A percentile compares a stretch with the other conserved stretches of the same genome.
phyloP scores from a whole-genome alignment of 805 yeast genomes.

The Candida stauntonica region DNA sequence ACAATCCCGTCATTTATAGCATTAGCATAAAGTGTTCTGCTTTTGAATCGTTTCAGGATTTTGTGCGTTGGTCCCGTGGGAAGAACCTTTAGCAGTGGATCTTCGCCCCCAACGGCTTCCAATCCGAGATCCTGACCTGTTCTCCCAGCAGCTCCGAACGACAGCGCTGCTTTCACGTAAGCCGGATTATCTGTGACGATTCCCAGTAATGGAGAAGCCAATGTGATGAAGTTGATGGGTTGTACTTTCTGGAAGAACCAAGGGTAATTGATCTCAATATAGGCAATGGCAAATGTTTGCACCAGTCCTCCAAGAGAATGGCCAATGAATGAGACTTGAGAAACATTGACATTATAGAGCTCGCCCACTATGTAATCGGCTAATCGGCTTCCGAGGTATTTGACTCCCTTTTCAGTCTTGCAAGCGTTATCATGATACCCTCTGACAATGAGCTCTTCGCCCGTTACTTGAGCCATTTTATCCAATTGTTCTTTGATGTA shows the following conservation, averaged over 20 bases:
- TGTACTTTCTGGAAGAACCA: constrained; percentile 55
- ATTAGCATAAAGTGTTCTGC: constrained; percentile 74
- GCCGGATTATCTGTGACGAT: constrained; percentile 75
- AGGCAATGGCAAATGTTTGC: constrained; percentile 75
- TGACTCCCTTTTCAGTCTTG: constrained; percentile 75
- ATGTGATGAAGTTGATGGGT: constrained; percentile 65
- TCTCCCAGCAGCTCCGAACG: constrained; percentile 73
- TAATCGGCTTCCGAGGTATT: constrained; percentile 64
- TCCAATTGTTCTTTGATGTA: constrained; percentile 70
- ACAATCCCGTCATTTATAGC: constrained; percentile 78
- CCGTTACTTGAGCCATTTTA: constrained; percentile 31
- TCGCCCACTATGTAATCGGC: constrained; percentile 61
- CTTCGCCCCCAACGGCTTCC: constrained; percentile 37
- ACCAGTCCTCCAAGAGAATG: constrained; percentile 79
- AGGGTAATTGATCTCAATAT: constrained; percentile 62
- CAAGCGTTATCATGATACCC: constrained; percentile 71
- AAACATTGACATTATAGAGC: constrained; percentile 39
- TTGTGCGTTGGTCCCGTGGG: constrained; percentile 68
- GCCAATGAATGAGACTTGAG: constrained; percentile 65
- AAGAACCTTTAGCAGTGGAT: constrained; percentile 54
- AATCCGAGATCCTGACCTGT: constrained; percentile 78
- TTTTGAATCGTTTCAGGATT: constrained; percentile 49
- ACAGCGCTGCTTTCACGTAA: constrained; percentile 62
- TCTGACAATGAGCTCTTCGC: constrained; percentile 57
- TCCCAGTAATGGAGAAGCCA: constrained; percentile 76